These are phyloP conservation scores for Gracilaria gracilis DNA, from an alignment of 23 red algal species.

Conservation along the genomic window DNA sequence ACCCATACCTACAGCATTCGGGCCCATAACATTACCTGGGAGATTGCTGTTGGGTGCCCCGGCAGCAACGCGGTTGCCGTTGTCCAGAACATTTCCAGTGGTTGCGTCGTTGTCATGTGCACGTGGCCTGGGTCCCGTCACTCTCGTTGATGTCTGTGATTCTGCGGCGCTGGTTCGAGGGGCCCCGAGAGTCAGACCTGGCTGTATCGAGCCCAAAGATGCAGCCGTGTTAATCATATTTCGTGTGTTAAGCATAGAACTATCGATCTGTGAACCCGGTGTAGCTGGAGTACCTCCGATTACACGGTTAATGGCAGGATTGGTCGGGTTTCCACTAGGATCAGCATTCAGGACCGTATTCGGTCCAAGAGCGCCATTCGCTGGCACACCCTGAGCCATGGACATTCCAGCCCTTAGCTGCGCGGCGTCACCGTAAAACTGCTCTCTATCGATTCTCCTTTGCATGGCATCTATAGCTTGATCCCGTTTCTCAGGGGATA, in stretches of 20 bases:
- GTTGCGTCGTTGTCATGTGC: neutral
- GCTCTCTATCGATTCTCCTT: neutral
- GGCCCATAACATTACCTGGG: neutral
- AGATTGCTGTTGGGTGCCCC: neutral
- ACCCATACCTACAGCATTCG: neutral
- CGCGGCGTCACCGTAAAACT: neutral
- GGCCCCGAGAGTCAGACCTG: constrained; percentile 15
- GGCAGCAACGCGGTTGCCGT: neutral
- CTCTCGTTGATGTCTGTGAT: constrained; percentile 13
- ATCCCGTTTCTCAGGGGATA: constrained; percentile 2
- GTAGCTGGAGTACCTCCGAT: neutral
- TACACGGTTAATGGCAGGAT: constrained; percentile 4
- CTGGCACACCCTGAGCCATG: neutral
- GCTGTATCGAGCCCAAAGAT: neutral
- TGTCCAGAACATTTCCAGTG: neutral
- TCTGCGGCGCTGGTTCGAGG: constrained; percentile 38
- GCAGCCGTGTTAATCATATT: constrained; percentile 14
- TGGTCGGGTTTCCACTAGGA: neutral
- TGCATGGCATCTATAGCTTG: constrained; percentile 2
- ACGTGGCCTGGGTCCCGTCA: neutral
- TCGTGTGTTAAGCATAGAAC: neutral
- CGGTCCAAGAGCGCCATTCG: neutral
- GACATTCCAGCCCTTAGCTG: neutral
- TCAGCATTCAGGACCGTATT: neutral
- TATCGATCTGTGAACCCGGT: neutral